A percentile compares a stretch with the other conserved stretches of the same genome.
Evolutionary conservation across 805 yeast species (phyloP).

Genomic region (Kodamaea leandrae): DNA sequence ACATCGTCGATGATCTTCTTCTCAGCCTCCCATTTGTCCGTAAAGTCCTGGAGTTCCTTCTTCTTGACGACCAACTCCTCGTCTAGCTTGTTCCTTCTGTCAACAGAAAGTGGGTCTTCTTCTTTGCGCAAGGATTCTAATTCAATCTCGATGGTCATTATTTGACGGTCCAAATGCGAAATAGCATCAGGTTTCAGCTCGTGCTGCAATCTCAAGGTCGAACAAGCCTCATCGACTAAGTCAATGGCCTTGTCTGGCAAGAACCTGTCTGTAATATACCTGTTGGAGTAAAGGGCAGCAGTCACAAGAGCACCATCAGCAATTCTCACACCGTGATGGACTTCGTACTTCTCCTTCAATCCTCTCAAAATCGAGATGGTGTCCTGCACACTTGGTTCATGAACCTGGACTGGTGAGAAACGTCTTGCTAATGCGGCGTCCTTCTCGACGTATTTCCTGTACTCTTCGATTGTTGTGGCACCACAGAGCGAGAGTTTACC

Average conservation of each 20-base stretch:
- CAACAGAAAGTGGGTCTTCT: constrained; percentile 78
- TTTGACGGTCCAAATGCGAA: constrained; percentile 79
- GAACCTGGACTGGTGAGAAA: constrained; percentile 81
- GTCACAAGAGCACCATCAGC: constrained; percentile 91
- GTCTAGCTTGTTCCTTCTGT: constrained; percentile 73
- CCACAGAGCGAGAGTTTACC: constrained; percentile 93
- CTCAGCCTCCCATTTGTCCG: constrained; percentile 85
- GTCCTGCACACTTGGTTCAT: constrained; percentile 88
- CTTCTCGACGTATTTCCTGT: constrained; percentile 87
- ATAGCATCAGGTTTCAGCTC: constrained; percentile 96
- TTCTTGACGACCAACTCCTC: constrained; percentile 60
- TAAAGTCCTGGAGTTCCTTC: constrained; percentile 66
- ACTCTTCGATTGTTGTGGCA: constrained; percentile 94
- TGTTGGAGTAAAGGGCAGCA: constrained; percentile 84
- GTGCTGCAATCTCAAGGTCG: constrained; percentile 89
- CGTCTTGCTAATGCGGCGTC: constrained; percentile 95
- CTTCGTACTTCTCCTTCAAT: constrained; percentile 89
- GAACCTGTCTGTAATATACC: constrained; percentile 88
- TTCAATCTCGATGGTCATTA: constrained; percentile 94
- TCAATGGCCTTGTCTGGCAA: constrained; percentile 97
- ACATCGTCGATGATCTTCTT: constrained; percentile 71
- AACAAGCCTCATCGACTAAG: constrained; percentile 95
- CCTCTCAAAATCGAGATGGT: constrained; percentile 92
- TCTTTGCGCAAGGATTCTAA: constrained; percentile 92
- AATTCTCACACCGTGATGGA: constrained; percentile 95